Conservation (phyloP, 768 basidiomycete genomes). For the Pisolithus tinctorius region DNA sequence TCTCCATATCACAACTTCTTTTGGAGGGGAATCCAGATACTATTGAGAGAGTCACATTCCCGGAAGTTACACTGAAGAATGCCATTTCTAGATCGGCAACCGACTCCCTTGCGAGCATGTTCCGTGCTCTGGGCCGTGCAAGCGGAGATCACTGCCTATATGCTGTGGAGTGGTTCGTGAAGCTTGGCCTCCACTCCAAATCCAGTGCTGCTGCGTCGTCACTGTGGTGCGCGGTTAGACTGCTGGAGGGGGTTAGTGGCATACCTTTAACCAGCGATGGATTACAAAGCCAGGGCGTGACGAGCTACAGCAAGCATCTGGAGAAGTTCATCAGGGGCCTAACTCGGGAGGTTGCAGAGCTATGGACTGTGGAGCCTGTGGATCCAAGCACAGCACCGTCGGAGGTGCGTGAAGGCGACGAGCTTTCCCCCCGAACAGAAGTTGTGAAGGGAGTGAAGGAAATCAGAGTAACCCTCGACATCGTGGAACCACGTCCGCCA, state of each 20-base stretch:
- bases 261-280: conserved; percentile 33
- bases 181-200: conserved; percentile 40
- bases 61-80: conserved; percentile 52
- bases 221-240: conserved; percentile 74
- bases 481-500: conserved; percentile 31
- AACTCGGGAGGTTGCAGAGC: conserved; percentile 55
- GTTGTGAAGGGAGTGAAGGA: conserved; percentile 59
- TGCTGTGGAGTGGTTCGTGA: conserved; percentile 78
- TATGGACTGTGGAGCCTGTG: conserved; percentile 54
- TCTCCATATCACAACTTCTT: conserved; percentile 47
- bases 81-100: conserved; percentile 45
- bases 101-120: conserved; percentile 59
- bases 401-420: conserved; percentile 16
- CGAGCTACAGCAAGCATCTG: conserved; percentile 38
- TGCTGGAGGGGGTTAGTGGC: conserved; percentile 66
- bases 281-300: conserved; percentile 1
- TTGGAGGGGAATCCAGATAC: conserved; percentile 44
- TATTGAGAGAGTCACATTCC: conserved; percentile 40
- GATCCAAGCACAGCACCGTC: conserved; percentile 18
- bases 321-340: conserved; percentile 61
- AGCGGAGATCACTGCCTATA: conserved; percentile 65
- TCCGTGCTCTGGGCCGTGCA: conserved; percentile 63
- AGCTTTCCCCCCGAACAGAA: conserved; percentile 44
- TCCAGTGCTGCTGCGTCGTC: conserved; percentile 54
- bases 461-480: conserved; percentile 54